A percentile compares a stretch with the other conserved stretches of the same genome.
Evolutionary conservation across 345 rosid genomes (phyloP).

Genomic region (Lepidium didymum): DNA sequence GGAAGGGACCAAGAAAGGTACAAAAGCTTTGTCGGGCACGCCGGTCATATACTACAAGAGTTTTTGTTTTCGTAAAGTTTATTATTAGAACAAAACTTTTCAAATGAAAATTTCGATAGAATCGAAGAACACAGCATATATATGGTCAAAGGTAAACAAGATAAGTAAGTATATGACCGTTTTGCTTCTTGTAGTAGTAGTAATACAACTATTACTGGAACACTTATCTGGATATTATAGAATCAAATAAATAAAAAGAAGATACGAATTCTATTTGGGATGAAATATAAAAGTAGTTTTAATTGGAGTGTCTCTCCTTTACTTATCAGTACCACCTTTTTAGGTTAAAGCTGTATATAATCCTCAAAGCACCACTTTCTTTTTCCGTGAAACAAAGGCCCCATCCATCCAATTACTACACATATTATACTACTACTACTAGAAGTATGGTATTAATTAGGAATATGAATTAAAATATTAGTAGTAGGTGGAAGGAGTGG

Average conservation of each 20-base stretch:
- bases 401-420: background rate
- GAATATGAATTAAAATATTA: background rate
- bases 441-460: too few species aligned
- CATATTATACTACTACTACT: too few species aligned
- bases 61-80: background rate
- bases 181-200: too few species aligned
- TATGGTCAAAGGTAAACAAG: background rate
- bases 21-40: slow-evolving; percentile 22
- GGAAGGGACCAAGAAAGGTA: background rate
- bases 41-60: background rate
- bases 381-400: slow-evolving; percentile 19
- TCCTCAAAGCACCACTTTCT: slow-evolving; percentile 24
- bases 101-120: background rate
- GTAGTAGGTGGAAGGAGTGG: background rate
- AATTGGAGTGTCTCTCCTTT: slow-evolving; percentile 5
- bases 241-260: too few species aligned
- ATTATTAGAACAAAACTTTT: background rate
- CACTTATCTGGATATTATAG: background rate
- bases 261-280: slow-evolving; percentile 8
- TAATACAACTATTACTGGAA: too few species aligned
- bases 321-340: slow-evolving; percentile 2
- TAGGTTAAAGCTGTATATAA: slow-evolving; percentile 7
- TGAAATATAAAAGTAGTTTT: slow-evolving; percentile 11
- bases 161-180: background rate
- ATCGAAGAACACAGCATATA: background rate